phyloP scores from a whole-genome alignment of 805 yeast genomes.

The Hanseniaspora lindneri region DNA sequence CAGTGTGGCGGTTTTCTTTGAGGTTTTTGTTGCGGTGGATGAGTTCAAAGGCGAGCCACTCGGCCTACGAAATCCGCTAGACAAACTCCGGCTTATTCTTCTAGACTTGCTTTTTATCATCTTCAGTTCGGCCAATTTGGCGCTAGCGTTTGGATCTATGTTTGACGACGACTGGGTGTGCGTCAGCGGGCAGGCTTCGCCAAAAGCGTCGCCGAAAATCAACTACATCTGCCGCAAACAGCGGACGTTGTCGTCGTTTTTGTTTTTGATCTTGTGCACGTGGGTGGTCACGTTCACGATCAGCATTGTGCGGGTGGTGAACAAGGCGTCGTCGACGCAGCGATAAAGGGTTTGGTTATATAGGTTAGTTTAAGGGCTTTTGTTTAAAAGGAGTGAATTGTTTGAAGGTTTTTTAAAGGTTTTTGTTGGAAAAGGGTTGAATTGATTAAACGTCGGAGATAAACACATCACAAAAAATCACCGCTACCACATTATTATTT shows the following conservation, averaged over 20 bases:
- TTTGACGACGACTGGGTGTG: slow-evolving; percentile 80
- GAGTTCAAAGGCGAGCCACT: slow-evolving; percentile 87
- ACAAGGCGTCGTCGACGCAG: slow-evolving; percentile 33
- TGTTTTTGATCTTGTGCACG: slow-evolving; percentile 58
- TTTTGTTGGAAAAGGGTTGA: too few species aligned
- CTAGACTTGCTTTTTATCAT: slow-evolving; percentile 79
- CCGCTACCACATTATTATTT: too few species aligned
- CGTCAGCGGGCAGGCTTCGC: slow-evolving; percentile 20
- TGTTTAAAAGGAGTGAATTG: too few species aligned
- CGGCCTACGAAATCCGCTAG: slow-evolving; percentile 75
- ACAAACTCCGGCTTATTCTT: slow-evolving; percentile 68
- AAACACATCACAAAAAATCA: background rate
- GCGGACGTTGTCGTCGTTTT: slow-evolving; percentile 61
- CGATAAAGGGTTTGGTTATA: background rate
- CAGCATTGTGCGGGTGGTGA: slow-evolving; percentile 72
- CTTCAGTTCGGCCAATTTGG: slow-evolving; percentile 74
- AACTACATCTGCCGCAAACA: slow-evolving; percentile 63
- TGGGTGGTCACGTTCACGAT: slow-evolving; percentile 83
- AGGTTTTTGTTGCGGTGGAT: slow-evolving; percentile 73
- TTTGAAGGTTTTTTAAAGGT: background rate
- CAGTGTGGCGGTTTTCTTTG: slow-evolving; percentile 61
- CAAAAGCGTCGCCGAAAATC: slow-evolving; percentile 28
- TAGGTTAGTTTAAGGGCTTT: too few species aligned
- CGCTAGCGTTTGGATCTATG: slow-evolving; percentile 73
- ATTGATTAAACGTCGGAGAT: background rate